Base-by-base conservation (phyloP, 2,329 filamentous ascomycete species). In the Trichoderma koningiopsis region DNA sequence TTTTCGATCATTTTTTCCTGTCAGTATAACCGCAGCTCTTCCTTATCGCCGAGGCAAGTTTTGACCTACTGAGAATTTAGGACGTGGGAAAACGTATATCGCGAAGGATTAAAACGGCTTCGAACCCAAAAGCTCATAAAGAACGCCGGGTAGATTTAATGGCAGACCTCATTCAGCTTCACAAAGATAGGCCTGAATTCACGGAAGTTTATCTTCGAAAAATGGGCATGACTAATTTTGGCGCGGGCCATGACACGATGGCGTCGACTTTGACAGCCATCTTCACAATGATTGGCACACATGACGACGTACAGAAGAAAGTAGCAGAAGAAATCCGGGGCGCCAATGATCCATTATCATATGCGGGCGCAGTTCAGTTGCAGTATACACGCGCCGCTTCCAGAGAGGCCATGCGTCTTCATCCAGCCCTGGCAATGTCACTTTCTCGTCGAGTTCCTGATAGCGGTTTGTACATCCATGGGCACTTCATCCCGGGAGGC, bases 171-270 rank as follows among this genome's bases (percentile, higher is more conserved):
- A 81, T 87, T 16, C 76, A 79, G 29, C 76, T 87, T 0, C 82
- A 86, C 72, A 76, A 77, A 16, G 76, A 80, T 5, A 82, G 80
- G 24, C 81, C 83, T 0, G 81, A 81, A 6, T 86, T 87, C 69
- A 83, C 74, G 0, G 81, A 84, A 31, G 75, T 73, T 0, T 86
- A 87, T 64, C 79, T 87, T 11, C 81, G 82, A 3, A 83, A 85
- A 33, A 83, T 87, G 79, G 84, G 83, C 2, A 78, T 86, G 2
- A 86, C 85, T 2, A 87, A 87, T 71, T 87, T 87, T 72, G 85
- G 85, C 13, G 85, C 85, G 1, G 85, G 85, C 0, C 85, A 87
- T 70, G 85, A 87, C 72, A 87, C 85, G 0, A 80, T 86, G 78
- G 84, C 83, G 13, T 85, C 85, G 0, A 85, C 85, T 0, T 73